These are phyloP conservation scores for Centella asiatica DNA, from an alignment of 129 eudicot genomes.

Conservation along the genomic window DNA sequence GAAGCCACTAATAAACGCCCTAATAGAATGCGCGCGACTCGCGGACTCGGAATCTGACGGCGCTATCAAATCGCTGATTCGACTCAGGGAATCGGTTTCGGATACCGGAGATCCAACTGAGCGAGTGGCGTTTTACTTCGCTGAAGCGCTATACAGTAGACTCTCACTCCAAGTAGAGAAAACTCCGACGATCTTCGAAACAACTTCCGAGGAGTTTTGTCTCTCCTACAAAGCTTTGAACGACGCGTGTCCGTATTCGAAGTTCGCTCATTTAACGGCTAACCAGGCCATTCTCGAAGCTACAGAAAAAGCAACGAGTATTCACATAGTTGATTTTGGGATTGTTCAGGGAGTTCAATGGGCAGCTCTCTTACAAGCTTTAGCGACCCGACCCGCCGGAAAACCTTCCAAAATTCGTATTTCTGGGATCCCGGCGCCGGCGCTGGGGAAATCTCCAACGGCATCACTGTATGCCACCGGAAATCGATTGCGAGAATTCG, in stretches of 20 bases:
- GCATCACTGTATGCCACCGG: slow-evolving; percentile 71
- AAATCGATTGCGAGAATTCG: slow-evolving; percentile 75
- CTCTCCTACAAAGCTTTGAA: slow-evolving; percentile 67
- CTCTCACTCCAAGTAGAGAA: slow-evolving; percentile 18
- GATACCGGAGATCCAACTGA: slow-evolving; percentile 64
- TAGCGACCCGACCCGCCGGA: slow-evolving; percentile 86
- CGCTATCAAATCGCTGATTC: slow-evolving; percentile 35
- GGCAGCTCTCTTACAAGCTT: slow-evolving; percentile 84
- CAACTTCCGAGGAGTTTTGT: slow-evolving; percentile 58
- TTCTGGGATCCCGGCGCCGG: slow-evolving; percentile 80
- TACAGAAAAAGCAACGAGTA: slow-evolving; percentile 39
- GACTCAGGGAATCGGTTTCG: slow-evolving; percentile 41
- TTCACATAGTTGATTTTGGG: slow-evolving; percentile 91
- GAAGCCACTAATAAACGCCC: slow-evolving; percentile 38
- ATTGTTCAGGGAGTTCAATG: slow-evolving; percentile 93
- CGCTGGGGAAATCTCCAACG: slow-evolving; percentile 53
- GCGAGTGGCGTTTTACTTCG: slow-evolving; percentile 72
- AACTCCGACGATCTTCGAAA: slow-evolving; percentile 25
- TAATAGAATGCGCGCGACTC: slow-evolving; percentile 51
- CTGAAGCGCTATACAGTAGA: slow-evolving; percentile 51
- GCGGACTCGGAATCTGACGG: slow-evolving; percentile 40
- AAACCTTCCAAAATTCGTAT: slow-evolving; percentile 67
- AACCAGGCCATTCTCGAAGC: slow-evolving; percentile 97
- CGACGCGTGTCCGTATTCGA: slow-evolving; percentile 86
- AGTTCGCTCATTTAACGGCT: slow-evolving; percentile 89